Evolutionary conservation across 1,139 yeast species (phyloP).

Genomic region (Geotrichum reessii): DNA sequence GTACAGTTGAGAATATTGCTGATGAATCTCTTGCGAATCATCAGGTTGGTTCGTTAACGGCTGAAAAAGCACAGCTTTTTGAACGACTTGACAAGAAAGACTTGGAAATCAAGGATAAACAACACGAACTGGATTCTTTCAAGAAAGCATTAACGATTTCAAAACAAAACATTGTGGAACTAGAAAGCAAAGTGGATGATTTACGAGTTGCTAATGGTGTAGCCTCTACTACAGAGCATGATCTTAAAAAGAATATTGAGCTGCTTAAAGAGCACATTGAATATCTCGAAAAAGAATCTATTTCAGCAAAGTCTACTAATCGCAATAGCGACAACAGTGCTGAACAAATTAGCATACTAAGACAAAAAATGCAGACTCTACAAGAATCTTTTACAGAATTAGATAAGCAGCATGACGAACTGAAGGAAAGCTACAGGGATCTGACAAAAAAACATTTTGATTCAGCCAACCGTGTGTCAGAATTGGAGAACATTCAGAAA

Average conservation of each 20-base stretch:
- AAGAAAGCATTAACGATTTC: constrained; percentile 45
- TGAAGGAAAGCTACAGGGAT: constrained; percentile 35
- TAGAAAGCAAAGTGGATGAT: constrained; percentile 39
- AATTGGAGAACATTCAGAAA: not conserved
- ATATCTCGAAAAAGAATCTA: constrained; percentile 39
- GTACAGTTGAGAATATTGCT: not conserved
- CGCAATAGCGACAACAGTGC: not conserved
- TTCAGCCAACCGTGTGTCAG: not conserved
- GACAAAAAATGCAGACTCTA: constrained; percentile 36
- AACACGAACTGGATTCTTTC: constrained; percentile 47
- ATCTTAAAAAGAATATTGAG: constrained; percentile 39
- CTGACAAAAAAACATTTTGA: not conserved
- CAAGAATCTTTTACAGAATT: constrained; percentile 36
- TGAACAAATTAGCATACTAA: constrained; percentile 29
- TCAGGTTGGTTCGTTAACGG: constrained; percentile 23
- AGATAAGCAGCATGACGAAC: constrained; percentile 28
- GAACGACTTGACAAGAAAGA: constrained; percentile 43
- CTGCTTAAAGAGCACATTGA: constrained; percentile 37
- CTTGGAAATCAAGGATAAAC: constrained; percentile 45
- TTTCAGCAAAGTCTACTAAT: constrained; percentile 31
- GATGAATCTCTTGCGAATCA: constrained; percentile 13
- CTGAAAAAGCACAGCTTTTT: constrained; percentile 40
- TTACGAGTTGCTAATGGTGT: constrained; percentile 35
- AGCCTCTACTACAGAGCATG: constrained; percentile 38
- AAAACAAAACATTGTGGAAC: constrained; percentile 39